Base-by-base conservation (phyloP, 192 early-diverging fungal species). In the Thoreauomyces humboldtii region DNA sequence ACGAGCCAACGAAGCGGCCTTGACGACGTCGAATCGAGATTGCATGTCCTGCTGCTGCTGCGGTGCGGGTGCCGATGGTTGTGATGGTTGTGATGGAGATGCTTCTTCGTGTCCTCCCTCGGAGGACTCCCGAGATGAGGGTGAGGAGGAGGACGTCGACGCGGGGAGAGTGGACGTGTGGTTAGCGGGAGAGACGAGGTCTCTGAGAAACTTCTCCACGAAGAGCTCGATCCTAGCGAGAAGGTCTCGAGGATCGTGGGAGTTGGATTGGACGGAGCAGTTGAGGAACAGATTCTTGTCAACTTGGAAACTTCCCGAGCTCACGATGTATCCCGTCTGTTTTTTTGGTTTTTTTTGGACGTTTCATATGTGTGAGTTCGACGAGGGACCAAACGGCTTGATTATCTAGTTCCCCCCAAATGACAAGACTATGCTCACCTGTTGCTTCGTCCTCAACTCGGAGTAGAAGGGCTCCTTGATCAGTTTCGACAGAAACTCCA, bases 391-490 rank as follows among this genome's bases (percentile, higher is more conserved):
- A n/a, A n/a, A n/a, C n/a, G n/a, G n/a, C n/a, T n/a, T n/a, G n/a
- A n/a, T n/a, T n/a, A n/a, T n/a, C n/a, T n/a, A n/a, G n/a, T n/a
- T n/a, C n/a, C n/a, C n/a, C n/a, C n/a, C n/a, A n/a, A n/a, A n/a
- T n/a, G n/a, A n/a, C n/a, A n/a, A n/a, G n/a, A n/a, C n/a, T n/a
- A n/a, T n/a, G n/a, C 38, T 41, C 22, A 67, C 57, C 44, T 63
- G 70, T 46, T 69, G 67, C 28, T 63, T 59, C 2, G 71, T 77
- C n/a, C 76, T 44, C 2, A 73, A 19, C 65, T 75, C 73, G 17
- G 72, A 65, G 37, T 75, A 78, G 37, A 74, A 71, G 22, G 76
- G 76, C 58, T 78, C 76, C 61, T 78, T 74, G 19, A 72, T 48
- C 19, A 78, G 48, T 47, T 78, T 78, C 28, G 61, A 21, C 11